These are phyloP conservation scores for Naganishia vaughanmartiniae DNA, from an alignment of 768 basidiomycete genomes.

Conservation along the genomic window DNA sequence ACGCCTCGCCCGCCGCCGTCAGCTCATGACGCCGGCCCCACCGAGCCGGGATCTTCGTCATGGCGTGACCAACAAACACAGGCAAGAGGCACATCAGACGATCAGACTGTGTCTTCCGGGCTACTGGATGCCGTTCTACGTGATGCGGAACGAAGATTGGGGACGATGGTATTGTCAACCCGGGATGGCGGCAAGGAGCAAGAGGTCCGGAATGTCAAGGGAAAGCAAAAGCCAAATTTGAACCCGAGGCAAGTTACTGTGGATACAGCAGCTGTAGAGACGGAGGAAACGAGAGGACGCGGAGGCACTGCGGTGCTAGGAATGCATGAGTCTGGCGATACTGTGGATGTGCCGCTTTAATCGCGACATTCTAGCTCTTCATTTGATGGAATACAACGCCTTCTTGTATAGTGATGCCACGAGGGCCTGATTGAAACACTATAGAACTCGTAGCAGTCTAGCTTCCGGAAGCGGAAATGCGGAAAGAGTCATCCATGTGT, in stretches of 20 bases:
- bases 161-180: background rate
- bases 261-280: background rate
- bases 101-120: background rate
- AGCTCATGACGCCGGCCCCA: background rate
- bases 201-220: background rate
- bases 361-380: too few species aligned
- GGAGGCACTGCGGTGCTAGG: background rate
- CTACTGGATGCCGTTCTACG: constrained; percentile 17
- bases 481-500: too few species aligned
- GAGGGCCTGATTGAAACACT: too few species aligned
- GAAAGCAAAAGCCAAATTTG: background rate
- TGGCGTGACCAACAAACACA: too few species aligned
- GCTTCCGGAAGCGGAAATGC: too few species aligned
- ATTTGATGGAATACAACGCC: too few species aligned
- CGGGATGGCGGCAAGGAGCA: background rate
- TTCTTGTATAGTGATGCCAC: too few species aligned
- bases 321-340: too few species aligned
- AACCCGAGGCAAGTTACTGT: background rate
- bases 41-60: background rate
- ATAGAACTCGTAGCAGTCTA: too few species aligned
- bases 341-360: too few species aligned
- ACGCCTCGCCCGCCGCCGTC: background rate
- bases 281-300: background rate
- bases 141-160: constrained; percentile 7
- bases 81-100: background rate